Percentiles rank a stretch among this genome's conserved stretches.
These are phyloP conservation scores for Ceratobasidium sp. DNA, from an alignment of 1,284 basidiomycete genomes.

Conservation along the genomic window DNA sequence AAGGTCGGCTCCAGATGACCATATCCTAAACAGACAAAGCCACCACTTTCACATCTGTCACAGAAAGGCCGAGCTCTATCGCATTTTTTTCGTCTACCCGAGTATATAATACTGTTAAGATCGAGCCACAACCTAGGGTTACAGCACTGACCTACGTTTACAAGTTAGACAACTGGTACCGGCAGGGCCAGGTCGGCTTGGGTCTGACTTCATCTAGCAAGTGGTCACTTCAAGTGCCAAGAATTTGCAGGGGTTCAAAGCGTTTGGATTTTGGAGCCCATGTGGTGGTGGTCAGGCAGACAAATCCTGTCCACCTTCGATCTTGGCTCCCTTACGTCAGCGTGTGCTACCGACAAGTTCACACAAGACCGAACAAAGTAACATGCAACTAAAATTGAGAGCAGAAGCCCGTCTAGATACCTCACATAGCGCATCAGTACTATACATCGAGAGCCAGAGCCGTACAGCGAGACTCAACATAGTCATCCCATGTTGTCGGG, in stretches of 20 bases:
- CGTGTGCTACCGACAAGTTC: no score
- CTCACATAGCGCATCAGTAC: background rate
- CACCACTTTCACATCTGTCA: conserved; percentile 3
- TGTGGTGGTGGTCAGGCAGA: no score
- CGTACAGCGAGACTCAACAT: background rate
- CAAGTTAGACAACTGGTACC: conserved; percentile 36
- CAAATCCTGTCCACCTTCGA: no score
- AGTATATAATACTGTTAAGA: no score
- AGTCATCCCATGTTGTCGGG: conserved; percentile 15
- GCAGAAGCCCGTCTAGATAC: background rate
- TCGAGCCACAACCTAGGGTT: background rate
- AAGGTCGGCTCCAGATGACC: background rate
- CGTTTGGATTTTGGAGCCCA: no score
- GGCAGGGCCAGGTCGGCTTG: conserved; percentile 14
- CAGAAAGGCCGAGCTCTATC: conserved; percentile 6
- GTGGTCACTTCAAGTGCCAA: no score
- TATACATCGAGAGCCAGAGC: background rate
- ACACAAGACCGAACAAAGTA: no score
- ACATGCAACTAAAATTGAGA: no score
- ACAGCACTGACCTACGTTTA: conserved; percentile 22
- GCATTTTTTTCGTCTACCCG: conserved; percentile 18
- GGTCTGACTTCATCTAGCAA: background rate
- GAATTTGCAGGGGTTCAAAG: no score
- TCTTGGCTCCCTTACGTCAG: no score
- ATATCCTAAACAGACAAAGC: conserved; percentile 24